Evolutionary conservation across 2,329 filamentous ascomycete genomes (phyloP).

Genomic region (Bipolaris bicolor): DNA sequence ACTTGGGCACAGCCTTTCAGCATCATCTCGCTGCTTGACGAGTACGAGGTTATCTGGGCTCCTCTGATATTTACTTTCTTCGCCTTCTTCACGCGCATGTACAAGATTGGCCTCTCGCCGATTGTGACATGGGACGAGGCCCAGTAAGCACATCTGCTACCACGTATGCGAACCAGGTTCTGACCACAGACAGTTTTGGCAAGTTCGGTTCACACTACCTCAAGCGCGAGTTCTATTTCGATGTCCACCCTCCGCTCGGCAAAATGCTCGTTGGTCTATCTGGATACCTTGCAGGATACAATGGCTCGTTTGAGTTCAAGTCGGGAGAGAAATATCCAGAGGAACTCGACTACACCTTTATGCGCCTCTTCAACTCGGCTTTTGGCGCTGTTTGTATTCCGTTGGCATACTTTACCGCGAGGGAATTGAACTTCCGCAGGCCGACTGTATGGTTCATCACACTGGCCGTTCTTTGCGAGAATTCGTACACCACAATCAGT

Average conservation of each 20-base stretch:
- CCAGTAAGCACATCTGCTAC: slow-evolving; percentile 60
- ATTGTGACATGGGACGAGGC: slow-evolving; percentile 81
- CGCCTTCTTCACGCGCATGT: slow-evolving; percentile 70
- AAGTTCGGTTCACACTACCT: slow-evolving; percentile 99
- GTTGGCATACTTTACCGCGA: slow-evolving; percentile 92
- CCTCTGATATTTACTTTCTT: slow-evolving; percentile 67
- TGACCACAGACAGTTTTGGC: slow-evolving; percentile 69
- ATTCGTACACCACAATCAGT: slow-evolving; percentile 99
- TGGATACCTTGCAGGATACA: slow-evolving; percentile 95
- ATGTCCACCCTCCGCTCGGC: slow-evolving; percentile 92
- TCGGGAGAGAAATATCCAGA: slow-evolving; percentile 94
- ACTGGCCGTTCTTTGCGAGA: slow-evolving; percentile 97
- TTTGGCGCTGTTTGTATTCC: slow-evolving; percentile 94
- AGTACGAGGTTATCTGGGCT: slow-evolving; percentile 68
- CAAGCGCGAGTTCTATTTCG: slow-evolving; percentile 99
- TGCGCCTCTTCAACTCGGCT: slow-evolving; percentile 95
- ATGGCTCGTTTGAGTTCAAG: slow-evolving; percentile 99
- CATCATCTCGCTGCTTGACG: slow-evolving; percentile 66
- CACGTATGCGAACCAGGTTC: slow-evolving; percentile 9
- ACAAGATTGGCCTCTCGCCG: slow-evolving; percentile 70
- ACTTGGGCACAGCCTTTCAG: slow-evolving; percentile 53
- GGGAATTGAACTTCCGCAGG: slow-evolving; percentile 83
- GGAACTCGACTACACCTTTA: slow-evolving; percentile 96
- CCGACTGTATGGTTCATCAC: slow-evolving; percentile 94
- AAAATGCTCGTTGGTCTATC: slow-evolving; percentile 99